Base-by-base conservation (phyloP, 192 early-diverging fungal genomes). In the Funneliformis geosporum region DNA sequence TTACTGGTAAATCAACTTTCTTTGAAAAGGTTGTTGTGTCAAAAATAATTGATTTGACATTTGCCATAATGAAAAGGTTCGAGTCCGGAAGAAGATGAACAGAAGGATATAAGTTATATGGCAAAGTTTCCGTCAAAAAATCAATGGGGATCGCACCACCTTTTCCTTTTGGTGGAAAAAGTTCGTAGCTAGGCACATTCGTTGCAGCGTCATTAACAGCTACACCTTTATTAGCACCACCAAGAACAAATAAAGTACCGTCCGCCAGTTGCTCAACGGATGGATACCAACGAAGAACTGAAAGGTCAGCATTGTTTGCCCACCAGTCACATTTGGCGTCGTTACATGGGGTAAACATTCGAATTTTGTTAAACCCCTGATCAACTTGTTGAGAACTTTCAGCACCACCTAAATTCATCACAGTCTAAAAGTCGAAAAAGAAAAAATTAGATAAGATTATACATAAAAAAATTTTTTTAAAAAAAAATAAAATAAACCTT, bases 171-270 rank as follows among this genome's bases (percentile, higher is more conserved):
- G 79, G 77, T 23, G 84, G 84, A 64, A 79, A 85, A 43, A 83
- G 59, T 27, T 87, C 86, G 81, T 84, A 82, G 72, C 80, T 87
- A 27, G 85, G 86, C 8, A 82, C 80, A 62, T 90, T 90, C 47
- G 87, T 86, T 4, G 76, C 82, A n/a, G 78, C 81, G 11, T 80
- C 80, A 71, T 88, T 90, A 60, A 84, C 67, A 50, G 68, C 77
- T 3, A 86, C 78, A 43, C 84, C 85, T 11, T 80, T 83, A 23
- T 83, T 91, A 14, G 83, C 83, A 28, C 90, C 90, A 18, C 90
- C 89, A 11, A 90, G 47, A 60, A 91, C 88, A n/a, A 89, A 81
- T 21, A 91, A 46, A 16, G 82, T 80, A 1, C 90, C 90, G 40
- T 80, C 64, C 3, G 81, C 61, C 12, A 87, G 42, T 28, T 23